phyloP scores from a whole-genome alignment of 2,329 filamentous ascomycete genomes.

The Lizonia empirigonia region DNA sequence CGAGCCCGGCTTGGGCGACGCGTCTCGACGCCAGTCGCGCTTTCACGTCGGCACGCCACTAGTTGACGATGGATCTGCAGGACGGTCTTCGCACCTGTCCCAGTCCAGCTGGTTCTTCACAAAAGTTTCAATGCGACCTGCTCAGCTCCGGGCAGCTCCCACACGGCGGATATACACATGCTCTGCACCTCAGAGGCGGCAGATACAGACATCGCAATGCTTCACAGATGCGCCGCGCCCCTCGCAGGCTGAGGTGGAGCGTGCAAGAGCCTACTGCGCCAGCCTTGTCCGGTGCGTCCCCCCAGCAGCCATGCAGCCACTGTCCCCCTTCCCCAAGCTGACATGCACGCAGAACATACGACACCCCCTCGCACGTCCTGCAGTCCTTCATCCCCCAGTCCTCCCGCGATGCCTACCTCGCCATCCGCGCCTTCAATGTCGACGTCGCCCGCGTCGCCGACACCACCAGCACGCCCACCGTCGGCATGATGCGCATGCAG shows the following conservation, averaged over 20 bases:
- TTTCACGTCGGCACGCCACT: conserved; percentile 35
- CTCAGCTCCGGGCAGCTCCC: conserved; percentile 28
- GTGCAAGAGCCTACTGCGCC: conserved; percentile 64
- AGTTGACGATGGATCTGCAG: no score
- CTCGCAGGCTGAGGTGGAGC: conserved; percentile 57
- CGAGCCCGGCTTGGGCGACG: conserved; percentile 20
- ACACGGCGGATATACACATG: conserved; percentile 21
- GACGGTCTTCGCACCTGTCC: no score
- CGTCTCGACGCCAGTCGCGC: conserved; percentile 36
- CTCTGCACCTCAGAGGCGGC: conserved; percentile 18
- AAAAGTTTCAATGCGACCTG: conserved; percentile 34
- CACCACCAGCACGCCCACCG: conserved; percentile 82
- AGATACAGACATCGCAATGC: conserved; percentile 32
- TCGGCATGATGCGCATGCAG: conserved; percentile 87
- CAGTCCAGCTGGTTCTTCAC: neutral
- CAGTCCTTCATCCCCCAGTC: conserved; percentile 80
- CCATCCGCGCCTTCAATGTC: conserved; percentile 89
- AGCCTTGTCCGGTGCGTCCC: conserved; percentile 59
- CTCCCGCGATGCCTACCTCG: conserved; percentile 82
- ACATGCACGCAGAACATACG: conserved; percentile 69
- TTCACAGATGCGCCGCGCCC: conserved; percentile 28
- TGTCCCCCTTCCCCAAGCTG: conserved; percentile 10
- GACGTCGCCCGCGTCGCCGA: conserved; percentile 91
- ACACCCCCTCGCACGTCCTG: conserved; percentile 85
- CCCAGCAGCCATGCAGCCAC: no score